Evolutionary conservation across 257 asterid genomes (phyloP), one percentile per base, ranked within the genome.

Genomic region (Lycium barbarum): DNA sequence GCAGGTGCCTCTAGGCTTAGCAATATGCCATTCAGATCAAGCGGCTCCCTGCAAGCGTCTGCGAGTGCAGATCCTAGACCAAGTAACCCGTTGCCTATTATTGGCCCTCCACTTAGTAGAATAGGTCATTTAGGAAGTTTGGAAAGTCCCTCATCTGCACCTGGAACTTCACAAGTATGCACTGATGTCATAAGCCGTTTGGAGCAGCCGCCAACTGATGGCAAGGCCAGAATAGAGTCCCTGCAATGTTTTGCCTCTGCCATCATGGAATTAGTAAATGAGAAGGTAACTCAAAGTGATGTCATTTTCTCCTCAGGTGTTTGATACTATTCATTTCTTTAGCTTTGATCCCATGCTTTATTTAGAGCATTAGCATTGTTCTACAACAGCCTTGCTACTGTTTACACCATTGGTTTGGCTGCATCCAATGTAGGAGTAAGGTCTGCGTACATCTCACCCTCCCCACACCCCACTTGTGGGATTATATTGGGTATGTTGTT

Each of bases 201-300:
- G 17, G 97, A 93, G 89, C 92, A 91, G 86, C 93, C 92, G 76
- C 86, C 97, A 71, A 84, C 92, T 80, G 94, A 94, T 88, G 90
- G 90, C 92, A 79, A 89, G 91, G 88, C 92, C 78, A 91, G 97
- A 91, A 92, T 94, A 84, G 92, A 90, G 86, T 93, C 99, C 70
- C 88, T 95, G 90, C 93, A 89, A 88, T 85, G 70, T 51, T 91
- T 81, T 86, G 98, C 97, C 70, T 88, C 93, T 84, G 92, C 92
- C 79, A 90, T 95, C 83, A 86, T 90, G 22, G 97, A 93, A 84
- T 88, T 95, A 84, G 97, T 94, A 67, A 91, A 89, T 79, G 95
- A 93, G 81, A 93, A 90, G 97, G 99, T 95, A 90, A 87, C 58
- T 47, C 83, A 84, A 73, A 81, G 81, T 59, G 73, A 59, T 84